Conservation (phyloP, 495 filamentous ascomycete genomes). For the Patellaria atrata region DNA sequence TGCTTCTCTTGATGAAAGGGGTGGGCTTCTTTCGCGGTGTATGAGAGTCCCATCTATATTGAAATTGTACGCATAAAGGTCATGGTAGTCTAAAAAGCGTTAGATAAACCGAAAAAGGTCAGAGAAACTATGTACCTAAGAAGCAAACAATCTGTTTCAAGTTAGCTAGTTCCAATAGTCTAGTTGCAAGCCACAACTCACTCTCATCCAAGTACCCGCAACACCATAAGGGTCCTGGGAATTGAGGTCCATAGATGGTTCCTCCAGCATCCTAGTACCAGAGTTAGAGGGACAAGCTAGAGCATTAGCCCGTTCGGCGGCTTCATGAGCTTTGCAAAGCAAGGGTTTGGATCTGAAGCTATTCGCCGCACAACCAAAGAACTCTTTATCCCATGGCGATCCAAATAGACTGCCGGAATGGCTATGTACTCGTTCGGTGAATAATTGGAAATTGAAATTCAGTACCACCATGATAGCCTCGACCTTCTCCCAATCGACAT, state of each 20-base stretch:
- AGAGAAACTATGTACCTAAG: conserved; percentile 19
- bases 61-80: conserved; percentile 49
- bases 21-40: conserved; percentile 19
- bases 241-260: conserved; percentile 29
- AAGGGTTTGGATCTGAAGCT: too few species aligned
- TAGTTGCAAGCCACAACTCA: conserved; percentile 21
- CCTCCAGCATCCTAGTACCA: too few species aligned
- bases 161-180: conserved; percentile 1
- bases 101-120: not conserved
- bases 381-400: conserved; percentile 37
- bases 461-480: conserved; percentile 50
- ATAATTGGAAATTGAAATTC: conserved; percentile 36
- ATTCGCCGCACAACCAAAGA: conserved; percentile 37
- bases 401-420: conserved; percentile 28
- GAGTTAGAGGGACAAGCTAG: too few species aligned
- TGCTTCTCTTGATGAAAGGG: conserved; percentile 42
- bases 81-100: conserved; percentile 37
- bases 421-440: conserved; percentile 33
- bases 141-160: conserved; percentile 34
- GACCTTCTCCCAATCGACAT: conserved; percentile 56
- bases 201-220: conserved; percentile 43
- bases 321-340: conserved; percentile 33
- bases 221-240: conserved; percentile 44
- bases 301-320: too few species aligned
- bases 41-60: too few species aligned